These are phyloP conservation scores for Yarrowia sp. DNA, from an alignment of 805 yeast species.

Conservation along the genomic window DNA sequence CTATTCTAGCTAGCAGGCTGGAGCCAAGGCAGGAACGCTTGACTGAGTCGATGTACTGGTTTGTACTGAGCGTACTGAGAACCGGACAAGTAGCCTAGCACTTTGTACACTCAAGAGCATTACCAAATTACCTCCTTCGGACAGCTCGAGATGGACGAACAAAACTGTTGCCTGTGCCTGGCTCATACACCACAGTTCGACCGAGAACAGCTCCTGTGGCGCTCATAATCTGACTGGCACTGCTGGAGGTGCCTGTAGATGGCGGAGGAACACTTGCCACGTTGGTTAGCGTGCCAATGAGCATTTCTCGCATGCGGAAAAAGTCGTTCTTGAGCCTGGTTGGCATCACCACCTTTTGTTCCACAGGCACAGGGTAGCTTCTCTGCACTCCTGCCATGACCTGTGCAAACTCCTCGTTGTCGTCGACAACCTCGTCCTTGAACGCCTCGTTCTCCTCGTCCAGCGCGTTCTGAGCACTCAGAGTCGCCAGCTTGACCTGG, in stretches of 20 bases:
- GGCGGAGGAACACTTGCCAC: conserved; percentile 5
- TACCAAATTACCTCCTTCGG: background rate
- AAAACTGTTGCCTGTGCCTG: conserved; percentile 33
- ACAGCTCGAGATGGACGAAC: conserved; percentile 37
- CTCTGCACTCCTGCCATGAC: conserved; percentile 81
- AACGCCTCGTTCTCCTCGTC: conserved; percentile 38
- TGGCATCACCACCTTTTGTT: conserved; percentile 67
- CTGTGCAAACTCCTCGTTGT: conserved; percentile 87
- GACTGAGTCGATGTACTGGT: too few species aligned
- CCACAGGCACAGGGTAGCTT: conserved; percentile 80
- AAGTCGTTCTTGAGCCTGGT: conserved; percentile 67
- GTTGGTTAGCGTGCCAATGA: conserved; percentile 67
- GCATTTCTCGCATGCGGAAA: conserved; percentile 88
- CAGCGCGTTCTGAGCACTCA: conserved; percentile 42
- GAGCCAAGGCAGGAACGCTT: too few species aligned
- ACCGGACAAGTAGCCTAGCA: too few species aligned
- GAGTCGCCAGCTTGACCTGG: conserved; percentile 72
- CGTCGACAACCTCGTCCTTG: conserved; percentile 48
- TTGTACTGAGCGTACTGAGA: too few species aligned
- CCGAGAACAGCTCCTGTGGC: conserved; percentile 40
- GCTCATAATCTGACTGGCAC: conserved; percentile 35
- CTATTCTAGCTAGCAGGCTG: too few species aligned
- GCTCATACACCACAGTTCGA: conserved; percentile 38
- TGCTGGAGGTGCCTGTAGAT: background rate
- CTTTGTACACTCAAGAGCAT: too few species aligned